Evolutionary conservation across 208 protist species (phyloP), one percentile per base, ranked within the genome.

Genomic region (Blastocrithidia nonstop): DNA sequence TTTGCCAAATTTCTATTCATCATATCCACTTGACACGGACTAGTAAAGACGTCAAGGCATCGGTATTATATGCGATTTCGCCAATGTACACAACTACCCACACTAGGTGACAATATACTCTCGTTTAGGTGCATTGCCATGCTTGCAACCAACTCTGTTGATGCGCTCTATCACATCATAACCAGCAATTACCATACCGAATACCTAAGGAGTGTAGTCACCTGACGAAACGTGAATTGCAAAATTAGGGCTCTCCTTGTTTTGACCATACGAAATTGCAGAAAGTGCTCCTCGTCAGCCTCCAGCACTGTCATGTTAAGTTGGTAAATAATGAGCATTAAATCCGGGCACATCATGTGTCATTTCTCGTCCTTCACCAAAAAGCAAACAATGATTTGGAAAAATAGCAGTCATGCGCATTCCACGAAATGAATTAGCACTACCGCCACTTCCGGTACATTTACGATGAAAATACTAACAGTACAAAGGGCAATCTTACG

Each of bases 161-260:
- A 91, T 87, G 56, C 81, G 65, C 57, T 91, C 81, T 50, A 91
- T 68, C 19, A 86, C 76, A 56, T 87, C 74, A 66, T 85, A 91
- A 32, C 81, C 81, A 31, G 74, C 81, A 64, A 91, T 72, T 24
- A 91, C 61, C 22, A 91, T 57, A 23, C 50, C 81, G 50, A 91
- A 91, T 28, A 91, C 69, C 57, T 91, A 77, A 5, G 81, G 81
- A 8, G 46, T 57, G 58, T 87, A 86, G 43, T 86, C 74, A 17
- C 76, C 76, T 6, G 76, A 54, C n/a, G 75, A 85, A 33, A 87
- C 52, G 53, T 91, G 81, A 36, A 91, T 85, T 16, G 61, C 52
- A 56, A 91, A 91, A 54, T 91, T 91, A 19, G 72, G 72, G 46
- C 81, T 91, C 54, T 91, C 76, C 15, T 69, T 74, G 32, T 86